These are phyloP conservation scores for Pyrenochaeta sp. DNA, from an alignment of 2,329 filamentous ascomycete species.

Conservation along the genomic window DNA sequence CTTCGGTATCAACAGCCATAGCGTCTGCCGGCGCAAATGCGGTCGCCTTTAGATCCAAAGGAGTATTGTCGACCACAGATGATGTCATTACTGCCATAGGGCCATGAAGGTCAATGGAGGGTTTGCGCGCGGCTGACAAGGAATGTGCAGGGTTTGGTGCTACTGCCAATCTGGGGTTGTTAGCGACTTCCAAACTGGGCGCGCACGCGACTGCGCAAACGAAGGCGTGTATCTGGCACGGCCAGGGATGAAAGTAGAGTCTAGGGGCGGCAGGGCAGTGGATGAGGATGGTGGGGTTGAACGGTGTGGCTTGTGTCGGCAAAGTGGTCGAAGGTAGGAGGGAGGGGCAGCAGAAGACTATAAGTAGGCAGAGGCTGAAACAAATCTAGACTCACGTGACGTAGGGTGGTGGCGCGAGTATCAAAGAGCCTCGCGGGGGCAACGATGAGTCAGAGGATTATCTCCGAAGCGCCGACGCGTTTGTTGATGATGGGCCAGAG, in stretches of 20 bases:
- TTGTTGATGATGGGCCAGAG: constrained; percentile 27
- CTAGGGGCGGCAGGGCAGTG: constrained; percentile 6
- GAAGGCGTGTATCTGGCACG: constrained; percentile 24
- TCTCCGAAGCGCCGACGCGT: constrained; percentile 29
- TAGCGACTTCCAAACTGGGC: constrained; percentile 19
- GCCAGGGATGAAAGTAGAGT: neutral
- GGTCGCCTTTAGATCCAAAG: constrained; percentile 62
- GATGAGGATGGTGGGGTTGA: constrained; percentile 17
- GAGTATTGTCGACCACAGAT: constrained; percentile 45
- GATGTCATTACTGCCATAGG: constrained; percentile 53
- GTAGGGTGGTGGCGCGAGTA: constrained; percentile 40
- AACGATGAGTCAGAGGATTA: constrained; percentile 38
- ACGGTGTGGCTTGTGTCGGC: constrained; percentile 28
- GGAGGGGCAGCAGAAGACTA: constrained; percentile 33
- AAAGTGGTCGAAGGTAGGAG: constrained; percentile 12
- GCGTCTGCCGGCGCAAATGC: constrained; percentile 57
- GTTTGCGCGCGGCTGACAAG: constrained; percentile 32
- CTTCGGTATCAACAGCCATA: constrained; percentile 62
- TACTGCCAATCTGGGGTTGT: constrained; percentile 21
- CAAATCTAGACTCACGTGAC: constrained; percentile 39
- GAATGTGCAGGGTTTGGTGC: constrained; percentile 13
- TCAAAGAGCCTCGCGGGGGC: constrained; percentile 22
- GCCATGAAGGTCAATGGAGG: constrained; percentile 41
- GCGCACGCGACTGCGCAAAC: constrained; percentile 26
- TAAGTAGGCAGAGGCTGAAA: constrained; percentile 40